phyloP scores from a whole-genome alignment of 306 rosid species.

The Sophora flavescens region DNA sequence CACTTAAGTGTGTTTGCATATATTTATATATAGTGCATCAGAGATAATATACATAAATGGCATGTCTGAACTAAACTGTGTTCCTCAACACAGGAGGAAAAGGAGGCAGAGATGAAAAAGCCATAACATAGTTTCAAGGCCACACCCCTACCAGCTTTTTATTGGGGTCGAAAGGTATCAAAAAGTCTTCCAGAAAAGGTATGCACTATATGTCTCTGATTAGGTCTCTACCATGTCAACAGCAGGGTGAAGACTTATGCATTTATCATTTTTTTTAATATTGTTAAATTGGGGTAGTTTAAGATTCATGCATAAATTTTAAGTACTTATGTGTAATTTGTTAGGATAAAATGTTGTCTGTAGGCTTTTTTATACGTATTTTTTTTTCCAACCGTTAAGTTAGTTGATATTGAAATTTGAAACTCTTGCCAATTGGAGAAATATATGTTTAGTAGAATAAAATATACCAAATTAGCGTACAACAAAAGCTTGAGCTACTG shows the following conservation, averaged over 20 bases:
- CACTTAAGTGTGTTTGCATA: constrained; percentile 29
- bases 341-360: constrained; percentile 15
- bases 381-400: neutral
- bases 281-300: constrained; percentile 30
- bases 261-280: neutral
- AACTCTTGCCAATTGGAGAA: neutral
- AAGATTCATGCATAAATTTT: neutral
- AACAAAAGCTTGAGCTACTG: constrained; percentile 22
- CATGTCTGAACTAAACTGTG: constrained; percentile 41
- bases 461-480: constrained; percentile 10
- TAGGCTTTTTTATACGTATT: neutral
- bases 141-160: constrained; percentile 58
- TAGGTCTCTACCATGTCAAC: constrained; percentile 1
- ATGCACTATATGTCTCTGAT: constrained; percentile 18
- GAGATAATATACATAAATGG: constrained; percentile 23
- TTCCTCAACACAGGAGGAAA: constrained; percentile 61
- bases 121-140: constrained; percentile 62
- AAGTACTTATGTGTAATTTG: neutral
- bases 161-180: constrained; percentile 56
- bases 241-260: constrained; percentile 14
- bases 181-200: constrained; percentile 68
- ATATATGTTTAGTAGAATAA: constrained; percentile 18
- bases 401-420: neutral
- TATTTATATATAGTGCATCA: neutral
- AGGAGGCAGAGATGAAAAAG: constrained; percentile 61